Evolutionary conservation across 2,329 filamentous ascomycete species (phyloP).

Genomic region (Graphiopsis chlorocephala): DNA sequence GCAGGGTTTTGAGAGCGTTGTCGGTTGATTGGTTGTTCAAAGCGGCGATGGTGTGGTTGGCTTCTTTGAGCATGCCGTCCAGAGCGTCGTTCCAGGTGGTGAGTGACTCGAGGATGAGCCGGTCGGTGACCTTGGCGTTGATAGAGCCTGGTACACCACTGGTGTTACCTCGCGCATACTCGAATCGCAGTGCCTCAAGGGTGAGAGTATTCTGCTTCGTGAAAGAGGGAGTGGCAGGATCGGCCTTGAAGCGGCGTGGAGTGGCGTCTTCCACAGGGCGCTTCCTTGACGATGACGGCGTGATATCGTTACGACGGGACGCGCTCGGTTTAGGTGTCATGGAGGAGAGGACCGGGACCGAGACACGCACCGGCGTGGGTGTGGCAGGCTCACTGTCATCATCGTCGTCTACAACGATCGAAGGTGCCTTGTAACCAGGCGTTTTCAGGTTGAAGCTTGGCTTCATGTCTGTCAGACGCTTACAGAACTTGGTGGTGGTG

Average conservation of each 20-base stretch:
- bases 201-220: neutral
- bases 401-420: slow-evolving; percentile 20
- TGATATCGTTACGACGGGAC: neutral
- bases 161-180: slow-evolving; percentile 6
- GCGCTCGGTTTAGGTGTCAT: neutral
- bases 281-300: slow-evolving; percentile 12
- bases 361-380: slow-evolving; percentile 8
- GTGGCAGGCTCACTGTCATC: slow-evolving; percentile 18
- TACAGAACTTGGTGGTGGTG: slow-evolving; percentile 51
- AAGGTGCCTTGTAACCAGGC: slow-evolving; percentile 23
- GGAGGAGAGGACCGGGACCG: neutral
- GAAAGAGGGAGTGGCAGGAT: neutral
- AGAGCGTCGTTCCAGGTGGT: slow-evolving; percentile 26
- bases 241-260: neutral
- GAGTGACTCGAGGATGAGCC: slow-evolving; percentile 35
- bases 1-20: neutral
- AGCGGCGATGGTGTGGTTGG: neutral
- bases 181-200: neutral
- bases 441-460: slow-evolving; percentile 29
- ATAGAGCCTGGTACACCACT: neutral
- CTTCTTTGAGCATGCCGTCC: slow-evolving; percentile 18
- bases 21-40: neutral
- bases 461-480: slow-evolving; percentile 33
- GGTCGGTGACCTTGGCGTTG: slow-evolving; percentile 1
- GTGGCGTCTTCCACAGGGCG: neutral